Percentiles rank a stretch among this genome's conserved stretches.
Conservation (phyloP, 164 flowering plant species). For the Dillenia suffruticosa region DNA sequence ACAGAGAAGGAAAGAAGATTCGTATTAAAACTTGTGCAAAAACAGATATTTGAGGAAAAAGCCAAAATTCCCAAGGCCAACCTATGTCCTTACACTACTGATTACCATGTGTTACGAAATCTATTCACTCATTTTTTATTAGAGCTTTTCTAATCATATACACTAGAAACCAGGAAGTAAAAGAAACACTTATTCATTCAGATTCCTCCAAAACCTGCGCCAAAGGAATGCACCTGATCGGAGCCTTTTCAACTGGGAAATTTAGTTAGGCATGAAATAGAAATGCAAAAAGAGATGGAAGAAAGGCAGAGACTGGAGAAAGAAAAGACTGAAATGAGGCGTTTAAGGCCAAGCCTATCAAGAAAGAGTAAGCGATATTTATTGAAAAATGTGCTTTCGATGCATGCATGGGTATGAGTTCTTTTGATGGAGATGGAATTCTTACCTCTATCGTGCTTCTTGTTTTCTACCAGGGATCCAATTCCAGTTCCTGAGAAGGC, state of each 20-base stretch:
- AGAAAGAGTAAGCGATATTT: slow-evolving; percentile 61
- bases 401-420: too few relatives aligned
- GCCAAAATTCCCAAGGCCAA: slow-evolving; percentile 80
- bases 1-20: slow-evolving; percentile 72
- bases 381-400: background rate
- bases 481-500: slow-evolving; percentile 85
- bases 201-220: slow-evolving; percentile 95
- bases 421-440: too few relatives aligned
- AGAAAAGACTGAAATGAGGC: slow-evolving; percentile 73
- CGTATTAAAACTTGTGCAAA: slow-evolving; percentile 45
- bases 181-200: slow-evolving; percentile 16
- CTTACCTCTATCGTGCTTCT: too few relatives aligned
- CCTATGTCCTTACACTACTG: slow-evolving; percentile 96
- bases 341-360: slow-evolving; percentile 79
- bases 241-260: slow-evolving; percentile 93
- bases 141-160: background rate
- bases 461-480: slow-evolving; percentile 61
- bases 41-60: slow-evolving; percentile 74
- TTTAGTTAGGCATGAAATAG: slow-evolving; percentile 88
- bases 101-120: slow-evolving; percentile 76
- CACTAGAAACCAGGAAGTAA: background rate
- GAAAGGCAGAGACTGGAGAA: slow-evolving; percentile 64
- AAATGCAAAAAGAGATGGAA: slow-evolving; percentile 80
- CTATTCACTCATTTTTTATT: background rate
- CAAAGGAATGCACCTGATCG: slow-evolving; percentile 76